Conservation (phyloP, 1,284 basidiomycete genomes). For the Cryptococcus sp. region DNA sequence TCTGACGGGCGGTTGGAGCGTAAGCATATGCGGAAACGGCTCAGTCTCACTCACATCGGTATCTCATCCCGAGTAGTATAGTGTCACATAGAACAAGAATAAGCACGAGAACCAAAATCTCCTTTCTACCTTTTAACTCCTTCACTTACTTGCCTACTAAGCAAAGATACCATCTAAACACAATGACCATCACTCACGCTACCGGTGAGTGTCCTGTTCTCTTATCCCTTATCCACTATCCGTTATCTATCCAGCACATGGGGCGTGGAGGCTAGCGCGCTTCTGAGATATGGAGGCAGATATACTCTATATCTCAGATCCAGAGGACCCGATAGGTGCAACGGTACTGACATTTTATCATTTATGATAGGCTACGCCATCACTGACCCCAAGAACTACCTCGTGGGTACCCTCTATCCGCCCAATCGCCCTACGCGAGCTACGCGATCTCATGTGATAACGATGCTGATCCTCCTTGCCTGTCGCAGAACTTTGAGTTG, state of each 20-base stretch:
- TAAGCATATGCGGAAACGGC: too few species aligned
- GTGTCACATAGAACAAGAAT: too few species aligned
- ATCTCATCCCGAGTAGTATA: too few species aligned
- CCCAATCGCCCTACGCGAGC: not conserved
- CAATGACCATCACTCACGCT: slow-evolving; percentile 43
- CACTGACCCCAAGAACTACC: slow-evolving; percentile 47
- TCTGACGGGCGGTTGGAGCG: too few species aligned
- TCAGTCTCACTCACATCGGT: too few species aligned
- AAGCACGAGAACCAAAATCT: too few species aligned
- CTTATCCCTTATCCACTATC: too few species aligned
- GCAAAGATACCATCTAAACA: slow-evolving; percentile 5
- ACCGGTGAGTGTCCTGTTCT: slow-evolving; percentile 26
- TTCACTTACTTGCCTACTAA: not conserved
- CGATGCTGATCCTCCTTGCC: too few species aligned
- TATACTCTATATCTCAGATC: not conserved
- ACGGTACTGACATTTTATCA: not conserved
- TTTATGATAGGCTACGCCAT: slow-evolving; percentile 44
- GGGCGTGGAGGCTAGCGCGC: not conserved
- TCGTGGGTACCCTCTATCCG: slow-evolving; percentile 23
- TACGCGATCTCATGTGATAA: not conserved
- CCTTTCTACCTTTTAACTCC: not conserved
- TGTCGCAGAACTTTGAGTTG: slow-evolving; percentile 55
- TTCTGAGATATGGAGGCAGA: not conserved
- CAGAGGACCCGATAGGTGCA: not conserved
- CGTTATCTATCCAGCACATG: too few species aligned